Evolutionary conservation across 139 green algal species (phyloP).

Genomic region (Chlamydomonas eustigma): DNA sequence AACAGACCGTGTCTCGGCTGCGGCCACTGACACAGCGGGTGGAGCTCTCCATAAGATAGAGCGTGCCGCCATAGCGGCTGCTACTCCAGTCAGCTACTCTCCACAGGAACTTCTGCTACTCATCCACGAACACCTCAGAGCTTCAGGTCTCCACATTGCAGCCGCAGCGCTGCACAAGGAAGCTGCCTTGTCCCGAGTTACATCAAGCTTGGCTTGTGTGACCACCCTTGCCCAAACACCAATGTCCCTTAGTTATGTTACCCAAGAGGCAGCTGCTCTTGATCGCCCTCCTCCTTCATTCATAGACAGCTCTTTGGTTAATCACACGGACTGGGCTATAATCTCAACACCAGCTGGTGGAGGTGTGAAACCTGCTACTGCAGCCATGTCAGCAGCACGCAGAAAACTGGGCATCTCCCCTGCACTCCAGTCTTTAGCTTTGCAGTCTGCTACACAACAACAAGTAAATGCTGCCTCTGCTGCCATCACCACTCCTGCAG

Average conservation of each 20-base stretch:
- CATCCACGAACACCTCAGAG: slow-evolving; percentile 67
- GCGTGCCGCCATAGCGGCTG: slow-evolving; percentile 61
- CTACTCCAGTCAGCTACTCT: slow-evolving; percentile 60
- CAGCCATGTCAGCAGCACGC: too few relatives aligned
- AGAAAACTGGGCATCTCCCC: too few relatives aligned
- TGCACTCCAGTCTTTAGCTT: too few relatives aligned
- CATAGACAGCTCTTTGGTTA: too few relatives aligned
- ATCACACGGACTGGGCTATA: too few relatives aligned
- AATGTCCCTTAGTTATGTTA: not conserved
- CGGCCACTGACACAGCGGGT: slow-evolving; percentile 47
- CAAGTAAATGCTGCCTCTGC: too few relatives aligned
- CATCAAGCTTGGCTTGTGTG: not conserved
- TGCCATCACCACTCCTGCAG: too few relatives aligned
- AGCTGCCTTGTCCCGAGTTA: not conserved
- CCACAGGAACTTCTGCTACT: slow-evolving; percentile 69
- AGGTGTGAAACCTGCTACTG: too few relatives aligned
- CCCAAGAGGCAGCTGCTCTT: too few relatives aligned
- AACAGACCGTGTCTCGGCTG: slow-evolving; percentile 19
- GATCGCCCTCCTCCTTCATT: too few relatives aligned
- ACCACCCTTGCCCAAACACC: not conserved
- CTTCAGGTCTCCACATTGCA: slow-evolving; percentile 42
- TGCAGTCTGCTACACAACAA: too few relatives aligned
- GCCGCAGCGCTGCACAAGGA: slow-evolving; percentile 45
- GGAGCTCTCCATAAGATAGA: slow-evolving; percentile 70
- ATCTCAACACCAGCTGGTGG: too few relatives aligned